phyloP scores from a whole-genome alignment of 495 filamentous ascomycete species.

The Daldinia decipiens region DNA sequence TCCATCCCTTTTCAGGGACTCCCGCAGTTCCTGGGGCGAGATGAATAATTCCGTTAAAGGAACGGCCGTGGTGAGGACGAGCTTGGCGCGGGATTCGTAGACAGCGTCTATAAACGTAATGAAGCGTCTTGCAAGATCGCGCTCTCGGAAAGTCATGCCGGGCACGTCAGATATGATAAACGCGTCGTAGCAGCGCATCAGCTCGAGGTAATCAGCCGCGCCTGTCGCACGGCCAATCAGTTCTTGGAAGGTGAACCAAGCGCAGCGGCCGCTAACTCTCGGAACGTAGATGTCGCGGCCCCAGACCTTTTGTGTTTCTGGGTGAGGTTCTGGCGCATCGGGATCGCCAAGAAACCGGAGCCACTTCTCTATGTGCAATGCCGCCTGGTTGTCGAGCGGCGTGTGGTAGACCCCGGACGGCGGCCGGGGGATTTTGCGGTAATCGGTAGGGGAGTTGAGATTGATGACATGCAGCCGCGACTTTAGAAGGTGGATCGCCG shows the following conservation, averaged over 20 bases:
- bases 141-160: constrained; percentile 83
- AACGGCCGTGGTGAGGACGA: constrained; percentile 89
- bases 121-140: constrained; percentile 92
- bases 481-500: constrained; percentile 92
- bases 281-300: constrained; percentile 90
- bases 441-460: constrained; percentile 93
- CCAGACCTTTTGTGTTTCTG: constrained; percentile 88
- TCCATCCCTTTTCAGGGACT: constrained; percentile 58
- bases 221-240: constrained; percentile 86
- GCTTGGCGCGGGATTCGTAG: constrained; percentile 88
- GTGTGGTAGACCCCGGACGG: constrained; percentile 91
- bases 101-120: constrained; percentile 98
- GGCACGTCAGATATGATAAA: constrained; percentile 93
- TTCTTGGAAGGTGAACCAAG: constrained; percentile 89
- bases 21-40: constrained; percentile 76
- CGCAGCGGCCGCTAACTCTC: constrained; percentile 84
- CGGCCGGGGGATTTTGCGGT: constrained; percentile 94
- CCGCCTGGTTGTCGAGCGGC: constrained; percentile 79
- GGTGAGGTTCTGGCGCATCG: constrained; percentile 76
- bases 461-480: constrained; percentile 86
- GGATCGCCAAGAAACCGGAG: constrained; percentile 92
- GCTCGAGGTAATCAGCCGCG: constrained; percentile 94
- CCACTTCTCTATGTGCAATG: constrained; percentile 89
- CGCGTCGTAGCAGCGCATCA: constrained; percentile 88
- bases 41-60: constrained; percentile 89